A percentile compares a stretch with the other conserved stretches of the same genome.
Evolutionary conservation across 2,329 filamentous ascomycete species (phyloP).

Genomic region (Chaetomium sp.): DNA sequence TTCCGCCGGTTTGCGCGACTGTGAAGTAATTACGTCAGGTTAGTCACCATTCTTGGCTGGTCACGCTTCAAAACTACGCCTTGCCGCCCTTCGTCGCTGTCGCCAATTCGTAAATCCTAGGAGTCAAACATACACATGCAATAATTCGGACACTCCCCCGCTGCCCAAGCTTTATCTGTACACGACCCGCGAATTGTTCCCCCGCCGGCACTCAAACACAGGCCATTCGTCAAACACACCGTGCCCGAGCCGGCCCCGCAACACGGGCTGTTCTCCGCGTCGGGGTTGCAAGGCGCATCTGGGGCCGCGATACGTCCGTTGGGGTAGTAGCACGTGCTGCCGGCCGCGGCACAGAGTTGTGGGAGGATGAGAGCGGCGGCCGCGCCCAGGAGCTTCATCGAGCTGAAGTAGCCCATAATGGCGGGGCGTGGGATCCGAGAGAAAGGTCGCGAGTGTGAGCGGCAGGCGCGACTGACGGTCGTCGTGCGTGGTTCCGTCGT

Average conservation of each 20-base stretch:
- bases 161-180: constrained; percentile 2
- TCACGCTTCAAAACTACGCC: too few species aligned
- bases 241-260: background rate
- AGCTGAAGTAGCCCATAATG: too few species aligned
- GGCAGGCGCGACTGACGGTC: too few species aligned
- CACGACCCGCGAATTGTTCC: constrained; percentile 6
- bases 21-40: background rate
- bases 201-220: constrained; percentile 4
- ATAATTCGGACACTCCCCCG: background rate
- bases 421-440: too few species aligned
- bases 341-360: too few species aligned
- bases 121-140: background rate
- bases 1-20: constrained; percentile 1
- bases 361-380: too few species aligned
- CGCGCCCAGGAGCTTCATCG: too few species aligned
- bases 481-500: too few species aligned
- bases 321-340: constrained; percentile 6
- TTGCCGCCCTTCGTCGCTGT: too few species aligned
- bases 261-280: constrained; percentile 6
- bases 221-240: constrained; percentile 9
- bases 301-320: background rate
- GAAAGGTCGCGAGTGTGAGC: too few species aligned
- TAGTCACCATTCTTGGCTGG: too few species aligned
- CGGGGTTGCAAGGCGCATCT: constrained; percentile 9
- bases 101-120: too few species aligned